Conservation (phyloP, 306 rosid species). For the Bauhinia variegata region DNA sequence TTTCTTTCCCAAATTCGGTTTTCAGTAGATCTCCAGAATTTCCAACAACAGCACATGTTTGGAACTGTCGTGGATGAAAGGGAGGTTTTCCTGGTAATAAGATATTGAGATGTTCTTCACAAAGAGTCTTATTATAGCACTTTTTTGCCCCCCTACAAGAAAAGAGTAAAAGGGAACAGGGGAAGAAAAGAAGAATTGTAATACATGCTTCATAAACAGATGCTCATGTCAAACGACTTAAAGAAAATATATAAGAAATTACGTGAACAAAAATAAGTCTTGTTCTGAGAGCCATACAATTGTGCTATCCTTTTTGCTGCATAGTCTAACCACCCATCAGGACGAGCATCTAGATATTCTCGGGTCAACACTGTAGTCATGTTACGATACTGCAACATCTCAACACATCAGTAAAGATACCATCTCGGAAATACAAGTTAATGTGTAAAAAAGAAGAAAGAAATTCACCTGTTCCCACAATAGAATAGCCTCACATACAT, state of each 20-base stretch:
- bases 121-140: constrained; percentile 77
- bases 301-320: constrained; percentile 92
- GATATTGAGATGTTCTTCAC: constrained; percentile 87
- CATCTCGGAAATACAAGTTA: constrained; percentile 26
- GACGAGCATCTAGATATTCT: constrained; percentile 86
- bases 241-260: background rate
- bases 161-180: too few species aligned
- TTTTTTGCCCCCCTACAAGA: constrained; percentile 68
- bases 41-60: constrained; percentile 92
- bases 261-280: constrained; percentile 24
- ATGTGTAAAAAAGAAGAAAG: constrained; percentile 16
- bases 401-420: constrained; percentile 42
- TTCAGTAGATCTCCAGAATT: constrained; percentile 96
- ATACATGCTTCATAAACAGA: constrained; percentile 24
- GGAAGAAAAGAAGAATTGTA: constrained; percentile 5
- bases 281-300: constrained; percentile 56
- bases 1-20: constrained; percentile 81
- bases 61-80: constrained; percentile 86
- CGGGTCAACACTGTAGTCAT: constrained; percentile 95
- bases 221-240: background rate
- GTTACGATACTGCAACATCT: constrained; percentile 78
- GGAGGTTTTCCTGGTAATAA: constrained; percentile 87
- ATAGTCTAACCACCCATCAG: constrained; percentile 90
- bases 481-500: constrained; percentile 78
- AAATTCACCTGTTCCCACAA: constrained; percentile 92